A percentile compares a stretch with the other conserved stretches of the same genome.
phyloP scores from a whole-genome alignment of 1,284 basidiomycete species.

The Ganoderma sinense region DNA sequence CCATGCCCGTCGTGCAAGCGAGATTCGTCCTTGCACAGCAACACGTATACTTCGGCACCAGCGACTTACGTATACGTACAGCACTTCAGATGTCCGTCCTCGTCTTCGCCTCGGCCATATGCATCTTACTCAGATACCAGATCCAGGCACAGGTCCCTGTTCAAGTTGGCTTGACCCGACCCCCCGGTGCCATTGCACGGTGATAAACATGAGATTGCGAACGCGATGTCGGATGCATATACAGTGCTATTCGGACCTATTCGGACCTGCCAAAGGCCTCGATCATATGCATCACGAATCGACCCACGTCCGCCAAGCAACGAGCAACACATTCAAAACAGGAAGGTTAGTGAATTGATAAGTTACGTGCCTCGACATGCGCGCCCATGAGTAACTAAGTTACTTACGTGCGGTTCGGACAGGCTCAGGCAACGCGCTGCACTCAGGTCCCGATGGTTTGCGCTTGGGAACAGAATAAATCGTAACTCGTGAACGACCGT shows the following conservation, averaged over 20 bases:
- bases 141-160: neutral
- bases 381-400: too few species aligned
- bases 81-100: neutral
- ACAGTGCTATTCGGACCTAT: neutral
- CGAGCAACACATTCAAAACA: too few species aligned
- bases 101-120: neutral
- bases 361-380: too few species aligned
- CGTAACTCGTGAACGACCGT: too few species aligned
- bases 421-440: too few species aligned
- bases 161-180: neutral
- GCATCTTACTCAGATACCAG: neutral
- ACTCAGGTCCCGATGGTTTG: too few species aligned
- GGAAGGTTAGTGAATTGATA: too few species aligned
- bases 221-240: neutral
- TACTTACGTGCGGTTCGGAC: too few species aligned
- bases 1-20: too few species aligned
- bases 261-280: too few species aligned
- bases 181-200: neutral
- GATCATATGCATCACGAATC: neutral
- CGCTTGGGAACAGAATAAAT: too few species aligned
- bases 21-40: neutral
- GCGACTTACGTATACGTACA: neutral
- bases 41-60: neutral
- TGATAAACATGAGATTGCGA: constrained; percentile 5
- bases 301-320: neutral